Evolutionary conservation across 768 basidiomycete species (phyloP).

Genomic region (Hirschioporus abietinus): DNA sequence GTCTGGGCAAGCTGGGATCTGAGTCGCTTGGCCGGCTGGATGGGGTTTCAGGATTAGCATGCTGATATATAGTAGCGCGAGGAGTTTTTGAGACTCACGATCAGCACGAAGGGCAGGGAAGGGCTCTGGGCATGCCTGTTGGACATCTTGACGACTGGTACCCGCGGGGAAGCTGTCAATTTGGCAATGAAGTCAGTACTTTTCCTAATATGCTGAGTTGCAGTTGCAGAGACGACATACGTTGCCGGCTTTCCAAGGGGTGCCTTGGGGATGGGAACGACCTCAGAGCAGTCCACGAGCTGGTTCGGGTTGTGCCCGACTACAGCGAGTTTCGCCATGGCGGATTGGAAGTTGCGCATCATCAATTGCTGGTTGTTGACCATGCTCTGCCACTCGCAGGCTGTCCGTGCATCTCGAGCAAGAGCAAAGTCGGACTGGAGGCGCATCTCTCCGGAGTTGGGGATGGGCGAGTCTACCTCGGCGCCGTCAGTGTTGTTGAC

Average conservation of each 20-base stretch:
- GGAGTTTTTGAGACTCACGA: background rate
- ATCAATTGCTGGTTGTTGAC: slow-evolving; percentile 8
- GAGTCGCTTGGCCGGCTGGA: background rate
- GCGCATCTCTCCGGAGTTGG: slow-evolving; percentile 15
- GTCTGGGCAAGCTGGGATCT: slow-evolving; percentile 3
- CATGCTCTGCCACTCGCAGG: slow-evolving; percentile 17
- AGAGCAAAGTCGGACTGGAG: slow-evolving; percentile 16
- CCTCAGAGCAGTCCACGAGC: slow-evolving; percentile 14
- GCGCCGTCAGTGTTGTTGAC: slow-evolving; percentile 10
- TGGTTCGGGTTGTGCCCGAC: slow-evolving; percentile 9
- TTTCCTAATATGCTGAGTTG: background rate
- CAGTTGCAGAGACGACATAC: slow-evolving; percentile 7
- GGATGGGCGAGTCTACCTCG: slow-evolving; percentile 14
- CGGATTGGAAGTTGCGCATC: slow-evolving; percentile 3
- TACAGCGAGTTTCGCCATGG: slow-evolving; percentile 16
- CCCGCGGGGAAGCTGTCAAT: slow-evolving; percentile 10
- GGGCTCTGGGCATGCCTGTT: slow-evolving; percentile 11
- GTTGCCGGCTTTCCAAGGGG: slow-evolving; percentile 9
- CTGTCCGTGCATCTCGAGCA: slow-evolving; percentile 14
- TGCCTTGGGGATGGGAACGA: slow-evolving; percentile 9
- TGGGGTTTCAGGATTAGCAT: background rate
- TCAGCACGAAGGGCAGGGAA: slow-evolving; percentile 10
- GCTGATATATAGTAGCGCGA: background rate
- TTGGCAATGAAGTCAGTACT: background rate
- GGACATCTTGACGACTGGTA: slow-evolving; percentile 9